Base-by-base conservation (phyloP, 495 filamentous ascomycete genomes). In the Aspergillus diversus region DNA sequence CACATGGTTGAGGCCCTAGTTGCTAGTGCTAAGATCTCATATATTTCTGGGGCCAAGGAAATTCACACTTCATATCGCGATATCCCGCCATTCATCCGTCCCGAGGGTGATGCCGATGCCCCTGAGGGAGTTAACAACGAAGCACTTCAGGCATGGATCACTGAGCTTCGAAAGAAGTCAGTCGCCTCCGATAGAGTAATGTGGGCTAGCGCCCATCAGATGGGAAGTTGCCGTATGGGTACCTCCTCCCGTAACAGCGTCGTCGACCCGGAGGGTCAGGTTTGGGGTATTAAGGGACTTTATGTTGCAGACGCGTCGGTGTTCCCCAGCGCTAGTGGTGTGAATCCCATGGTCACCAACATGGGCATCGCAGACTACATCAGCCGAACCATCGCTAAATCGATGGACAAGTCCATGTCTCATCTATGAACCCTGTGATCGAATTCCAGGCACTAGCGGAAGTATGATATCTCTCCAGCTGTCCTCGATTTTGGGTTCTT, bases 271-370 rank as follows among this genome's bases (percentile, higher is more conserved):
- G 75, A 81, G 52, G 92, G 92, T 1, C 83, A 81, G 66, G 91
- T 95, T 4, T 96, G 92, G 91, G 92, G 86, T 0, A 81, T 83
- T 0, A 77, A 89, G 51, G 87, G 86, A 0, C 61, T 97, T 66
- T 95, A 89, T 69, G 87, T 97, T 3, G 84, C 88, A 3, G 94
- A 98, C 79, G 90, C 92, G 33, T 96, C 92, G 65, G 87, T 97
- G 0, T 92, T 97, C 64, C 94, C 94, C 0, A 90, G 87, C 59
- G 92, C 93, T 5, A 92, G 89, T 66, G 94, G 94, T 5, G 93
- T 96, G 11, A 97, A 97, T 72, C 94, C 93, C 4, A 97, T 97
- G 93, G 77, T 97, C 37, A 96, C 92, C 49, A 89, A 83, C 59
- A 95, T 97, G 92, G 92, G 87, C 4, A 92, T 97, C 65, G 81